Conservation (phyloP, 805 yeast genomes). For the Cyberlindnera saturnus region DNA sequence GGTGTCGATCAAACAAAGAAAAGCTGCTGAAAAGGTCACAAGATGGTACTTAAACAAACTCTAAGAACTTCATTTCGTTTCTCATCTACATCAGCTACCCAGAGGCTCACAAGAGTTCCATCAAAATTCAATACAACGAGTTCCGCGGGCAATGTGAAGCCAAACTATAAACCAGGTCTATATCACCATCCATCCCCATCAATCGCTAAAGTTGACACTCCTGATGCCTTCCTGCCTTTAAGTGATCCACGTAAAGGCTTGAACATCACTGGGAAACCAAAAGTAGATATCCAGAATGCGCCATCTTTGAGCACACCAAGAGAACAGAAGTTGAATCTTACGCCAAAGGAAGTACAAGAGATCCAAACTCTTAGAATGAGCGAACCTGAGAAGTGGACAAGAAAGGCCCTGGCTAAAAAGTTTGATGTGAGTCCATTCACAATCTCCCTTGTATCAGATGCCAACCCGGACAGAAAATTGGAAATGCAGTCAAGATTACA, state of each 20-base stretch:
- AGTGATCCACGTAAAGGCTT: slow-evolving; percentile 50
- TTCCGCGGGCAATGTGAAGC: slow-evolving; percentile 53
- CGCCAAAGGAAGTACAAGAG: slow-evolving; percentile 50
- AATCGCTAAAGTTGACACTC: slow-evolving; percentile 49
- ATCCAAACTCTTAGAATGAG: slow-evolving; percentile 47
- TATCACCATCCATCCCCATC: slow-evolving; percentile 62
- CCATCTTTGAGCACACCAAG: slow-evolving; percentile 34
- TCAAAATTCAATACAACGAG: slow-evolving; percentile 53
- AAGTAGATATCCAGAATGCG: slow-evolving; percentile 23
- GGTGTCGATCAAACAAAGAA: no score
- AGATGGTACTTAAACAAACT: background rate
- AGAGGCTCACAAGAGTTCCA: slow-evolving; percentile 32
- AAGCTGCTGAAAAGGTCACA: background rate
- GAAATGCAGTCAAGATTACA: slow-evolving; percentile 44
- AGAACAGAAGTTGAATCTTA: slow-evolving; percentile 46
- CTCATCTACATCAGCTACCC: slow-evolving; percentile 5
- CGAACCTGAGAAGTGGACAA: slow-evolving; percentile 61
- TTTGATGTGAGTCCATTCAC: slow-evolving; percentile 47
- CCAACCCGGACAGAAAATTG: slow-evolving; percentile 31
- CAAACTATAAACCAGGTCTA: slow-evolving; percentile 52
- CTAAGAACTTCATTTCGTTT: slow-evolving; percentile 2
- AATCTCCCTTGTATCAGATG: slow-evolving; percentile 49
- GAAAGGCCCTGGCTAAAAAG: slow-evolving; percentile 53
- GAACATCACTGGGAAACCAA: slow-evolving; percentile 20
- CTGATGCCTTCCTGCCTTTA: slow-evolving; percentile 60